Evolutionary conservation across 1,284 basidiomycete species (phyloP).

Genomic region (Ceratobasidium sp.): DNA sequence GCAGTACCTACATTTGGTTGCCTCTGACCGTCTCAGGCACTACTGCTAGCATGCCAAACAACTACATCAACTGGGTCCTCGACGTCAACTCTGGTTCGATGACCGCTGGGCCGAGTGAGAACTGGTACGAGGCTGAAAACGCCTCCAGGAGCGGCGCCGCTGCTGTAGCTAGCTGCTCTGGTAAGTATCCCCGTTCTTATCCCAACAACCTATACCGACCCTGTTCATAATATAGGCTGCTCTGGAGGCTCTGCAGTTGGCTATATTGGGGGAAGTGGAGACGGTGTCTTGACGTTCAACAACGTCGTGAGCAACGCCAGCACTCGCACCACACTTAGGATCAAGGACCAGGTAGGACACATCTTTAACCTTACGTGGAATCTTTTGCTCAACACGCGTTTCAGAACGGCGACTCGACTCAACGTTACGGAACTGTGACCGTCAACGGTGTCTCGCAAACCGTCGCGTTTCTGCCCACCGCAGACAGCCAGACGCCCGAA

Average conservation of each 20-base stretch:
- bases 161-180: constrained; percentile 12
- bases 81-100: constrained; percentile 45
- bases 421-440: constrained; percentile 46
- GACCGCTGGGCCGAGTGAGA: constrained; percentile 47
- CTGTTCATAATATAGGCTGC: too few relatives aligned
- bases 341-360: constrained; percentile 46
- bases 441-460: constrained; percentile 48
- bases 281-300: constrained; percentile 42
- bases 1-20: constrained; percentile 48
- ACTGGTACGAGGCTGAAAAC: constrained; percentile 48
- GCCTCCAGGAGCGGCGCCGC: constrained; percentile 39
- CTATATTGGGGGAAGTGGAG: constrained; percentile 46
- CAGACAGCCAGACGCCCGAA: constrained; percentile 48
- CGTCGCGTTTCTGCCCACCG: constrained; percentile 48
- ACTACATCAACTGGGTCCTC: constrained; percentile 50
- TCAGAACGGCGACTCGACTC: constrained; percentile 47
- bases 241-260: constrained; percentile 47
- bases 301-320: constrained; percentile 42
- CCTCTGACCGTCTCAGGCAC: constrained; percentile 48
- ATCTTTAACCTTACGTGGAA: neutral
- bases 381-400: neutral
- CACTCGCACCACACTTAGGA: constrained; percentile 47
- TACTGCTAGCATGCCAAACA: constrained; percentile 46
- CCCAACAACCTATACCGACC: too few relatives aligned
- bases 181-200: neutral